Evolutionary conservation across 345 rosid genomes (phyloP), one percentile per base, ranked within the genome.

Genomic region (Euphorbia peplus): DNA sequence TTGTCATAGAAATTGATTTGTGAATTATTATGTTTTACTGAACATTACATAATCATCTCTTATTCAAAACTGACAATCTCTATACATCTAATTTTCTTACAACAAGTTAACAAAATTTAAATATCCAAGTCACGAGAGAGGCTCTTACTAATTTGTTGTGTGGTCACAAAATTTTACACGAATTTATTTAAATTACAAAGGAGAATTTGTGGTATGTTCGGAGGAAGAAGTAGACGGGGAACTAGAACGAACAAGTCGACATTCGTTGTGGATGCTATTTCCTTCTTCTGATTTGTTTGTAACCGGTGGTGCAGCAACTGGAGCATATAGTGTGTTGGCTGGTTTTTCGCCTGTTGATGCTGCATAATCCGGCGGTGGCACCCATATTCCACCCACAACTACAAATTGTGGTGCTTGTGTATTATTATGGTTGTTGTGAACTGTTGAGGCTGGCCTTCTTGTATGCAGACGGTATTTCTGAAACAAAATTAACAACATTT

Each of bases 381-480:
- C 84, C 98, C 98, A 93, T 63, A 93, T 83, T 39, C 97, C 96
- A 53, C 97, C 93, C 1, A 93, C 95, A 75, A 93, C 96, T 67
- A 91, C 85, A 54, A 91, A 85, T 47, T 91, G 98, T 2, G 97
- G 96, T 58, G 78, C 81, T 78, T 83, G 95, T 7, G 82, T 53
- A 60, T 72, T 84, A 75, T 47, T 72, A n/a, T n/a, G n/a, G 46
- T 39, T 80, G 60, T 69, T 78, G 60, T 83, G 90, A 41, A 82
- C 70, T 5, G 81, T 6, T 10, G 80, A 80, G 46, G 81, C 77
- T 53, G 97, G 97, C 65, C 98, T 84, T 75, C 96, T 82, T 8
- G 93, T 86, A 73, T 93, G 97, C 82, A 93, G 75, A 60, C 98
- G 87, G 69, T 86, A 93, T 86, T 93, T 93, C 97, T 93, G 88